These are phyloP conservation scores for Dothistroma septosporum DNA, from an alignment of 2,329 filamentous ascomycete genomes.

Conservation along the genomic window DNA sequence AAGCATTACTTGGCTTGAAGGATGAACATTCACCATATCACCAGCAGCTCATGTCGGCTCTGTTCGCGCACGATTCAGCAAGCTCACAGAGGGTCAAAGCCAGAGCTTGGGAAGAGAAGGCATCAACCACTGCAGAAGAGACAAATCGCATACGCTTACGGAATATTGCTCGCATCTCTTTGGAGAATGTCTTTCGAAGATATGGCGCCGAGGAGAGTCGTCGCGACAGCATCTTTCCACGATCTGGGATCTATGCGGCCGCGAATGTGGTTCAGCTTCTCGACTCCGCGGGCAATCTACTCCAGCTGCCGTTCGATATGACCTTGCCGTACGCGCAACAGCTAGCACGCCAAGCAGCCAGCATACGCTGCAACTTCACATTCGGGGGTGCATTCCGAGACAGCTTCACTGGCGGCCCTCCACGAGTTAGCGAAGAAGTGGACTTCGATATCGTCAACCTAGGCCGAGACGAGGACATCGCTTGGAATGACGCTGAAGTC, in stretches of 20 bases:
- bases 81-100: constrained; percentile 68
- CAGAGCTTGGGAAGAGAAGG: constrained; percentile 47
- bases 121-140: constrained; percentile 20
- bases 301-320: constrained; percentile 92
- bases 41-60: constrained; percentile 77
- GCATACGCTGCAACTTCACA: constrained; percentile 71
- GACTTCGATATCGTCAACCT: constrained; percentile 94
- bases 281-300: constrained; percentile 76
- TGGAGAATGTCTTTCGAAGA: constrained; percentile 75
- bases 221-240: constrained; percentile 72
- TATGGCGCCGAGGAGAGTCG: constrained; percentile 84
- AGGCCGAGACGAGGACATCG: constrained; percentile 68
- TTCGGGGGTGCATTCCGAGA: constrained; percentile 88
- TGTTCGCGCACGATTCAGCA: constrained; percentile 62
- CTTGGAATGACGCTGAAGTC: constrained; percentile 86
- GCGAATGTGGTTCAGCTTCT: constrained; percentile 72
- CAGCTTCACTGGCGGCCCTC: constrained; percentile 71
- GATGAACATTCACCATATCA: constrained; percentile 85
- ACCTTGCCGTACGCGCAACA: constrained; percentile 83
- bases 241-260: constrained; percentile 69
- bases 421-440: constrained; percentile 77
- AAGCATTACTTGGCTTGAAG: constrained; percentile 73
- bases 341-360: constrained; percentile 65
- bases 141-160: constrained; percentile 24
- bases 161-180: constrained; percentile 63